Evolutionary conservation across 768 basidiomycete species (phyloP), one percentile per base, ranked within the genome.

Genomic region (Butyriboletus loyo): DNA sequence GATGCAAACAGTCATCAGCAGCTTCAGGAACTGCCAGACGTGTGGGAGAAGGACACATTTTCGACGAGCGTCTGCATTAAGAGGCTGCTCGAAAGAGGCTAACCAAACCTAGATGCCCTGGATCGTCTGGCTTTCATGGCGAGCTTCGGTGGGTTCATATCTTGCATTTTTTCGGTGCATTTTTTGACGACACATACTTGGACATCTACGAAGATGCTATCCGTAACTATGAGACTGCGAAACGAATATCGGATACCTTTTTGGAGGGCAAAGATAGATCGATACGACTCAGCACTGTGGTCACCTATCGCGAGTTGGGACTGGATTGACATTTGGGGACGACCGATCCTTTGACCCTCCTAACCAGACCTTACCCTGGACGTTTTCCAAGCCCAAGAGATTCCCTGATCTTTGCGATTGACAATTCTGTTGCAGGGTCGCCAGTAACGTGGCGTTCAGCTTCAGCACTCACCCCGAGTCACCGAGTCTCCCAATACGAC

Each of bases 41-140:
- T 55, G 15, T 70, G 68, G 67, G 67, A 69, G 37, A 68, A 58
- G 37, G 67, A 68, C 21, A n/a, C n/a, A 57, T 68, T 17, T 66
- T 68, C 13, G 67, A 68, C 21, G 46, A 49, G 24, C 13, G 50
- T 9, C n/a, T 64, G 61, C 5, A 34, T 66, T 31, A 46, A 31
- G 24, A 53, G 41, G 13, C 52, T 62, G 5, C 55, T 69, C 1
- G 50, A 53, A 21, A 45, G 45, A 0, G 49, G 52, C 13, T 53
- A 55, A 25, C 53, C 58, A 3, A 60, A 58, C 32, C 27, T 64
- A 34, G 62, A 69, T 1, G 49, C 44, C 2, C 46, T 70, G 5
- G 66, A 70, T 19, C 64, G 63, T 17, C 49, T 69, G 9, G 59
- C 66, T 2, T 66, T 70, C 47, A 64, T 70, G 62, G 59, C 64